phyloP scores from a whole-genome alignment of 1,139 yeast genomes.

The Sugiyamaella pinicola region DNA sequence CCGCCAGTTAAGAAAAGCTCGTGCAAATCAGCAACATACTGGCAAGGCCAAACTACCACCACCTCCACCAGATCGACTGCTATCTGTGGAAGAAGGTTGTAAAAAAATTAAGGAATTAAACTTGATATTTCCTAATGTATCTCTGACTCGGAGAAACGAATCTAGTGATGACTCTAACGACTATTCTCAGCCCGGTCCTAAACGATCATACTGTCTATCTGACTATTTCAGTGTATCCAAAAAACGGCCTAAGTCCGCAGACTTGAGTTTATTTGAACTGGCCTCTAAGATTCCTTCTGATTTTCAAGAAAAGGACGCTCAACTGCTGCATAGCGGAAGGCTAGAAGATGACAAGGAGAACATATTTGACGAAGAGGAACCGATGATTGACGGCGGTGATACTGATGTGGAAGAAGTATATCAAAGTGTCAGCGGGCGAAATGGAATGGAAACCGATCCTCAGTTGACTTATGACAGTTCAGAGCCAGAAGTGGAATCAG shows the following conservation, averaged over 20 bases:
- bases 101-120: slow-evolving; percentile 11
- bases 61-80: slow-evolving; percentile 3
- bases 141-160: background rate
- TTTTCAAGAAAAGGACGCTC: slow-evolving; percentile 12
- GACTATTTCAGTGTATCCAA: background rate
- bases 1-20: background rate
- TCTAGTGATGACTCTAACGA: background rate
- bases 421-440: background rate
- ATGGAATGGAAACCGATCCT: too few species aligned
- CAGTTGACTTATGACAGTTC: too few species aligned
- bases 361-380: background rate
- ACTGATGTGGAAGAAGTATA: slow-evolving; percentile 12
- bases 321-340: background rate
- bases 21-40: background rate
- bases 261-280: background rate
- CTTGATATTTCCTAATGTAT: slow-evolving; percentile 15
- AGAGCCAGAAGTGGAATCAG: too few species aligned
- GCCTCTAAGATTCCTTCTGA: slow-evolving; percentile 19
- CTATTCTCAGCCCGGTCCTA: background rate
- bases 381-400: slow-evolving; percentile 4
- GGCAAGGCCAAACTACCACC: background rate
- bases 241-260: background rate
- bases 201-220: background rate
- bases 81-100: slow-evolving; percentile 17
- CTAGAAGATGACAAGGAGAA: slow-evolving; percentile 4